phyloP scores from a whole-genome alignment of 768 basidiomycete species.

The Boletales sp. region DNA sequence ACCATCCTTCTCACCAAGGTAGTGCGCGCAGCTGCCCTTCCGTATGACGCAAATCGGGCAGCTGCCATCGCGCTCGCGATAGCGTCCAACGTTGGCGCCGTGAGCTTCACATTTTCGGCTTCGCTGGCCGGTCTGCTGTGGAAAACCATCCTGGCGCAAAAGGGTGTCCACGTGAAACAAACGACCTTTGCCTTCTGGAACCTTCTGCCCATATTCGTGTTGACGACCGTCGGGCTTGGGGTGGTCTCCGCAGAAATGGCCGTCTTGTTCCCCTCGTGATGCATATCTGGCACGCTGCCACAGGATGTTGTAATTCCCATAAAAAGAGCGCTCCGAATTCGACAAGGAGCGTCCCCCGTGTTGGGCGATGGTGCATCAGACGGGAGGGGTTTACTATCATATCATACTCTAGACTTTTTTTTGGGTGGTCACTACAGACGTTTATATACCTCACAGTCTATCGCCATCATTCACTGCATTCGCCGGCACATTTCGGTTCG shows the following conservation, averaged over 20 bases:
- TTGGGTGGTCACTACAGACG: no score
- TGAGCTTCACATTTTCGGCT: constrained; percentile 84
- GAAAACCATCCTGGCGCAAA: constrained; percentile 69
- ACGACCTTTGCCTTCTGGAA: constrained; percentile 73
- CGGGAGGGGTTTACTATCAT: no score
- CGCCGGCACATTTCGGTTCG: no score
- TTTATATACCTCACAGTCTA: no score
- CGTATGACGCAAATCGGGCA: constrained; percentile 40
- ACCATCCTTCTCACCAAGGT: constrained; percentile 87
- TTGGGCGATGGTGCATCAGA: no score
- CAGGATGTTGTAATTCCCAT: no score
- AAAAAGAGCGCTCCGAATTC: no score
- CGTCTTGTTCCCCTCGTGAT: constrained; percentile 36
- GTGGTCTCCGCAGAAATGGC: constrained; percentile 79
- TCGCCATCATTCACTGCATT: no score
- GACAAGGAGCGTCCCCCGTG: no score
- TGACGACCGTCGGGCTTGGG: constrained; percentile 63
- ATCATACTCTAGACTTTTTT: no score
- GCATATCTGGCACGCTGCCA: no score
- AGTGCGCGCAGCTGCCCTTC: constrained; percentile 45
- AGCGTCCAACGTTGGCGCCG: constrained; percentile 87
- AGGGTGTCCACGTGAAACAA: constrained; percentile 60
- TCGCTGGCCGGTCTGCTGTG: constrained; percentile 88
- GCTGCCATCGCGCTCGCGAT: constrained; percentile 77
- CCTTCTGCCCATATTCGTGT: constrained; percentile 54